phyloP scores from a whole-genome alignment of 1,284 basidiomycete species.

The Apiotrichum gracile region DNA sequence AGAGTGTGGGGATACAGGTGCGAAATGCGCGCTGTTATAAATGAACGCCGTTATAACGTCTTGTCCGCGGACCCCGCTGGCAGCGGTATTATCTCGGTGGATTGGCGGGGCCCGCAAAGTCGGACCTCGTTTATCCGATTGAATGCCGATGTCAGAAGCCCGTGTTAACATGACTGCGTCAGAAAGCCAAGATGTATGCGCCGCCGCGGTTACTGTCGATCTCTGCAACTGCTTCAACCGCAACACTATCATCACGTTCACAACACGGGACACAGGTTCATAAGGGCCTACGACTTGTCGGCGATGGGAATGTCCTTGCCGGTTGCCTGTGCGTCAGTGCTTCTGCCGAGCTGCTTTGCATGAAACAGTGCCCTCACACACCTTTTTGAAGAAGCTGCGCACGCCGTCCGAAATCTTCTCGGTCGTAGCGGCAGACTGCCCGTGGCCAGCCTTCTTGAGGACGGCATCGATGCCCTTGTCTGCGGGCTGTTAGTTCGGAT shows the following conservation, averaged over 20 bases:
- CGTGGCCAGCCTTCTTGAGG: constrained; percentile 38
- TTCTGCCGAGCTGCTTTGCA: background rate
- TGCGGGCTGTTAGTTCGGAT: constrained; percentile 2
- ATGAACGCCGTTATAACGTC: too few species aligned
- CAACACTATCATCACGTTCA: too few species aligned
- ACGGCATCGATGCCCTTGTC: constrained; percentile 41
- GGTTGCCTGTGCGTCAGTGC: constrained; percentile 20
- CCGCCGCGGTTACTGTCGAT: too few species aligned
- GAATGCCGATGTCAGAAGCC: background rate
- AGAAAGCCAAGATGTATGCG: too few species aligned
- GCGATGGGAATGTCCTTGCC: constrained; percentile 41
- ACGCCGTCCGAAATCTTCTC: constrained; percentile 50
- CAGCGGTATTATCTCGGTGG: too few species aligned
- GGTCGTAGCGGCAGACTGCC: constrained; percentile 37
- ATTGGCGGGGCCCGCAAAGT: too few species aligned
- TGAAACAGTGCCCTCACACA: background rate
- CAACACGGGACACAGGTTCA: too few species aligned
- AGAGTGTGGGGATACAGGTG: too few species aligned
- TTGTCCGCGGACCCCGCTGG: too few species aligned
- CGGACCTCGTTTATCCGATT: background rate
- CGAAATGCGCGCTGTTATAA: too few species aligned
- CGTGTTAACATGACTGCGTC: too few species aligned
- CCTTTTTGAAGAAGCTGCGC: constrained; percentile 45
- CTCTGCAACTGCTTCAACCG: background rate
- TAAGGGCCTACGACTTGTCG: constrained; percentile 30